phyloP scores from a whole-genome alignment of 1,284 basidiomycete species.

The Marasmius sp. region DNA sequence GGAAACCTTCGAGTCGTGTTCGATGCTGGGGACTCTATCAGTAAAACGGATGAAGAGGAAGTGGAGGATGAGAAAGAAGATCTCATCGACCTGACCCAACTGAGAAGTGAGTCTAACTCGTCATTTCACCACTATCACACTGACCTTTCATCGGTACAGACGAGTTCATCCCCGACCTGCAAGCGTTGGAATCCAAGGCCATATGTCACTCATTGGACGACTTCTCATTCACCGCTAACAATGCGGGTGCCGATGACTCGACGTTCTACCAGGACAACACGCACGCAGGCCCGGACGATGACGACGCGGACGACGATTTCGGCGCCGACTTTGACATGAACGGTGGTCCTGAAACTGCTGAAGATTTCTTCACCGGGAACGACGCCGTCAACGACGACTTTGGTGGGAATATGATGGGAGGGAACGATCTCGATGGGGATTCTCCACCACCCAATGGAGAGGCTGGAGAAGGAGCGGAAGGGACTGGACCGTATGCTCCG shows the following conservation, averaged over 20 bases:
- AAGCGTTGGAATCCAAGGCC: slow-evolving; percentile 60
- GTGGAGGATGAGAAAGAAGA: slow-evolving; percentile 62
- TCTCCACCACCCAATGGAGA: too few relatives aligned
- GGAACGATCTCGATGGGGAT: too few relatives aligned
- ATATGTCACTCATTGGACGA: slow-evolving; percentile 80
- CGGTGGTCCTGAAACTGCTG: slow-evolving; percentile 44
- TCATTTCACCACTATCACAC: slow-evolving; percentile 3
- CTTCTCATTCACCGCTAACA: slow-evolving; percentile 76
- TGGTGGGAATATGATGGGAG: slow-evolving; percentile 42
- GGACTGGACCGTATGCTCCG: too few relatives aligned
- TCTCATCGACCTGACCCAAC: slow-evolving; percentile 64
- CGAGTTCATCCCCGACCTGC: slow-evolving; percentile 72
- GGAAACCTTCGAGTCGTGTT: slow-evolving; percentile 90
- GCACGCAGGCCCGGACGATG: slow-evolving; percentile 37
- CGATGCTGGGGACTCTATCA: slow-evolving; percentile 90
- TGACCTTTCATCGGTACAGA: slow-evolving; percentile 25
- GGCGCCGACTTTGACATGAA: slow-evolving; percentile 34
- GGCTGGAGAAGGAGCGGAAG: too few relatives aligned
- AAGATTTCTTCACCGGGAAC: slow-evolving; percentile 79
- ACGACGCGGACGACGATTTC: slow-evolving; percentile 37
- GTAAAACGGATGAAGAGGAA: slow-evolving; percentile 76
- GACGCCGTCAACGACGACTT: slow-evolving; percentile 65
- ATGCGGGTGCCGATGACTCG: slow-evolving; percentile 62
- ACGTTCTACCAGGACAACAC: slow-evolving; percentile 55
- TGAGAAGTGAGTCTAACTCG: slow-evolving; percentile 57